Base-by-base conservation (phyloP, 139 green algal species). In the Closterium sp. region DNA sequence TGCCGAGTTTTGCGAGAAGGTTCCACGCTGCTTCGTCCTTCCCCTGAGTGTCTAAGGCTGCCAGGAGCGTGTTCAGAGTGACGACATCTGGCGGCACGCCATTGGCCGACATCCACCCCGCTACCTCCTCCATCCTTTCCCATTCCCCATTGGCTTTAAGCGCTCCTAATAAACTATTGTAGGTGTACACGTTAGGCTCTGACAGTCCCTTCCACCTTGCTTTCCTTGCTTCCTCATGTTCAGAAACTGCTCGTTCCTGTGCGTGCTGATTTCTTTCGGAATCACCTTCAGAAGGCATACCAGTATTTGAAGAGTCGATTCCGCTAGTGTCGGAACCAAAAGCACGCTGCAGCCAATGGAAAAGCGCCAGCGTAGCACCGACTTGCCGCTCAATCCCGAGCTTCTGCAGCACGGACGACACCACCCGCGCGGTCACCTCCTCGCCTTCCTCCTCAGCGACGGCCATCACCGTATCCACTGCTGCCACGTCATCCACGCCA, bases 41-140 rank as follows among this genome's bases (percentile, higher is more conserved):
- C 30, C 88, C 88, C 19, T 38, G 76, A 43, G 43, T 84, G 32
- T 87, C 88, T 33, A 36, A 87, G 69, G 30, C 34, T 31, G 34
- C 32, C 25, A 91, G 43, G 33, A 91, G 88, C 12, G 38, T 91
- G 32, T 91, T 91, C 43, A 88, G 90, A 33, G 88, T 91, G 25
- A 87, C 88, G 28, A 86, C 83, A 31, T 91, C 88, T 38, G 88
- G 36, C 34, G 35, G 36, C 76, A 91, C 83, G 76, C 88, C 88
- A 38, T 43, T 55, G 55, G 55, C 31, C 30, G 55, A 43, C 86
- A 89, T 89, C 86, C 86, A 89, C 7, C n/a, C 55, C 30, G 83
- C 30, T 32, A 89, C 86, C 9, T 84, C 31, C 55, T 55, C 66
- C n/a, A 84, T 84, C 86, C 55, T 9, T 43, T 9, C 4, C 35